Base-by-base conservation (phyloP, 2,329 filamentous ascomycete species). In the Botrytis squamosa region DNA sequence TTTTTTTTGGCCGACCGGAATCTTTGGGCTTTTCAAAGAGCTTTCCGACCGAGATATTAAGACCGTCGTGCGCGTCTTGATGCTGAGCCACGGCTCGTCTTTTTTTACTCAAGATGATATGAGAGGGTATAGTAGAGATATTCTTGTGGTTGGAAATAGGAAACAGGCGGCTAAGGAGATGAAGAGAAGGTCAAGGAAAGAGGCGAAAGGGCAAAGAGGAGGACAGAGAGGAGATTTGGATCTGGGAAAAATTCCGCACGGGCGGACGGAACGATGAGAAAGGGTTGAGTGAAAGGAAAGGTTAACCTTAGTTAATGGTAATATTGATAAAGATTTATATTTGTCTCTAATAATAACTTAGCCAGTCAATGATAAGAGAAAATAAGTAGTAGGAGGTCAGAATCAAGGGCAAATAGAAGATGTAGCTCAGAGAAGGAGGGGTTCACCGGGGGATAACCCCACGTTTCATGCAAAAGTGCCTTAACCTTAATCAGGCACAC, bases 401-500 rank as follows among this genome's bases (percentile, higher is more conserved):
- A 55, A 29, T 57, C 14, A 29, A 18, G n/a, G n/a, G 12, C n/a
- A 57, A 18, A 33, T 18, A 18, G 52, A 18, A 29, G 52, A 18
- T 29, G n/a, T 14, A 29, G n/a, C n/a, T 29, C 14, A 29, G 14
- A n/a, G 52, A 29, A 3, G 12, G 29, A 49, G 20, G 10, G 20
- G 22, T 66, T 49, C 63, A 66, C 63, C 14, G 46, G 22, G 46
- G 22, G 36, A 42, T 4, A 36, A 49, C 64, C 49, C 66, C 66
- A 68, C 66, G 38, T 33, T n/a, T 25, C 22, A 69, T 25, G n/a
- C 8, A 57, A 33, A 69, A 22, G 38, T 68, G 63, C 71, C 52
- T 72, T 44, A 33, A 42, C 18, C 14, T 67, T 60, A 40, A 57
- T 40, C 63, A 72, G 63, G 71, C 71, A 72, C 8, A 22, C 33